These are phyloP conservation scores for Diutina mesorugosa DNA, from an alignment of 1,139 yeast genomes.

Conservation along the genomic window DNA sequence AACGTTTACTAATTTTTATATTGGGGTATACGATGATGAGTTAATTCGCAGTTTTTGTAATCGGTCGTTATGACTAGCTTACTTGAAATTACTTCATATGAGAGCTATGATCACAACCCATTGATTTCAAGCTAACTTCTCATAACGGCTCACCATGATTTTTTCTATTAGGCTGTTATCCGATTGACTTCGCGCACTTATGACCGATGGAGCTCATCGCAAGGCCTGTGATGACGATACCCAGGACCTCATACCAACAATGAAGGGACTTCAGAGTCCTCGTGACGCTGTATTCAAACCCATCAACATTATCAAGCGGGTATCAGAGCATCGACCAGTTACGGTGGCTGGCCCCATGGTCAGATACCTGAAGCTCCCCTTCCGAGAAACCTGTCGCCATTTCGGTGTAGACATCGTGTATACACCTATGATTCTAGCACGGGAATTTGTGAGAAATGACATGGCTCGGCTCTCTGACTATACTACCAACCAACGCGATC, in stretches of 20 bases:
- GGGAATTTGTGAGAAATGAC: slow-evolving; percentile 83
- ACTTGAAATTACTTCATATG: no score
- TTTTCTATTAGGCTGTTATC: no score
- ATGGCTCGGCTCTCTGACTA: slow-evolving; percentile 78
- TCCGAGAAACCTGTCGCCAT: slow-evolving; percentile 64
- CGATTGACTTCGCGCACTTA: not conserved
- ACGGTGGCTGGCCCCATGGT: slow-evolving; percentile 96
- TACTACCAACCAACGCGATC: slow-evolving; percentile 58
- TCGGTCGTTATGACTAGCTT: no score
- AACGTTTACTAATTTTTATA: no score
- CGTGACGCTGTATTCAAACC: slow-evolving; percentile 24
- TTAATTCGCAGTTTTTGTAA: no score
- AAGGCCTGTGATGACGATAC: not conserved
- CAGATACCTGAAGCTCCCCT: slow-evolving; percentile 86
- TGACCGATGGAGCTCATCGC: not conserved
- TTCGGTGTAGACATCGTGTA: slow-evolving; percentile 75
- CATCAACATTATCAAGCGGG: slow-evolving; percentile 31
- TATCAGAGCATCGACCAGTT: slow-evolving; percentile 41
- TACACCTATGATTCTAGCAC: slow-evolving; percentile 90
- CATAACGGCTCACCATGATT: no score
- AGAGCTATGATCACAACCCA: no score
- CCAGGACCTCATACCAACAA: not conserved
- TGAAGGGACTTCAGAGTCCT: not conserved
- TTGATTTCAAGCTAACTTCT: no score
- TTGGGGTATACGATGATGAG: no score